Percentiles rank a stretch among this genome's conserved stretches.
phyloP scores from a whole-genome alignment of 2,329 filamentous ascomycete species.

The Fusarium miscanthi region DNA sequence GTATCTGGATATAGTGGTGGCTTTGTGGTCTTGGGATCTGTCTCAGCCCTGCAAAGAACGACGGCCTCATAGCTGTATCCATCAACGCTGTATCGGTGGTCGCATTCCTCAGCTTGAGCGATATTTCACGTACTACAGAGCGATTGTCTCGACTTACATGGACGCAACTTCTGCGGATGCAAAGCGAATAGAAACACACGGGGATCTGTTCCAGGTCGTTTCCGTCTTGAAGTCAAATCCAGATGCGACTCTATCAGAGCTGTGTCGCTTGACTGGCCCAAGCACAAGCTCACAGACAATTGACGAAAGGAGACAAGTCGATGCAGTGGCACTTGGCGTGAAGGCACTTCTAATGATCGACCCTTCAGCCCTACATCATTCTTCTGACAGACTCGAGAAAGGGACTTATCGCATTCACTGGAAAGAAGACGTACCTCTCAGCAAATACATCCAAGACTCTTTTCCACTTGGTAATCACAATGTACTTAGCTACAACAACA shows the following conservation, averaged over 20 bases:
- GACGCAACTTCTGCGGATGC: neutral
- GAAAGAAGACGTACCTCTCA: neutral
- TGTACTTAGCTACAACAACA: neutral
- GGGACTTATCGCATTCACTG: neutral
- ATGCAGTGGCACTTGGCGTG: neutral
- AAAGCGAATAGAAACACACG: neutral
- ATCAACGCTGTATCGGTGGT: neutral
- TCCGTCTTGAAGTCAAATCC: neutral
- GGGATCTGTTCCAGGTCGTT: neutral
- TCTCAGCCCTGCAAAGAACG: neutral
- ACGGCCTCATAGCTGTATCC: neutral
- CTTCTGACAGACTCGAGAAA: neutral
- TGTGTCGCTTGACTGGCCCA: neutral
- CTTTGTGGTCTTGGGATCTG: neutral
- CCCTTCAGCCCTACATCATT: neutral
- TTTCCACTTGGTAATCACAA: neutral
- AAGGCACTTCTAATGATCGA: neutral
- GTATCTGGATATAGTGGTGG: neutral
- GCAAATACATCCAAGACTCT: neutral
- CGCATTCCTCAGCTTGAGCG: neutral
- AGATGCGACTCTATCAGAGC: neutral
- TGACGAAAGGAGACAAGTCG: rapidly evolving
- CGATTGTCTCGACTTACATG: neutral
- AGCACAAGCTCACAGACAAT: rapidly evolving
- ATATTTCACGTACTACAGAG: neutral